These are phyloP conservation scores for Pleurotus cornucopiae DNA, from an alignment of 768 basidiomycete genomes.

Conservation along the genomic window DNA sequence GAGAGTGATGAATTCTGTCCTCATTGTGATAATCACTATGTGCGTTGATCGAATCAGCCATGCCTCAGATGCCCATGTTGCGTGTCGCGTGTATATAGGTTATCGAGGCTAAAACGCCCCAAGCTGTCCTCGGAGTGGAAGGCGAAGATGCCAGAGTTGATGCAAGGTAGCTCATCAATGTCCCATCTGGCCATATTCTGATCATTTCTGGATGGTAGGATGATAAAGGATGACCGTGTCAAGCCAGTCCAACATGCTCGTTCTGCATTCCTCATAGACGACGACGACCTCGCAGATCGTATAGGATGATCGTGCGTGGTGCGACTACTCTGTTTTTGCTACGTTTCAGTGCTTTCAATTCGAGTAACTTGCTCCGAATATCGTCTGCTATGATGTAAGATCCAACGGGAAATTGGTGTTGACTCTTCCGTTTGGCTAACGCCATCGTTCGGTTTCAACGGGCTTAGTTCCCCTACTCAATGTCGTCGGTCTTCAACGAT, in stretches of 20 bases:
- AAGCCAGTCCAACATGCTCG: slow-evolving; percentile 42
- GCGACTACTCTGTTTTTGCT: too few species aligned
- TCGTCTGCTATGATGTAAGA: too few species aligned
- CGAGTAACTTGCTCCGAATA: too few species aligned
- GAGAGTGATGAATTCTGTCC: slow-evolving; percentile 99
- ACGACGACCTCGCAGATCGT: slow-evolving; percentile 40
- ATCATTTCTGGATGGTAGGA: slow-evolving; percentile 37
- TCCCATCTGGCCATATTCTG: background rate
- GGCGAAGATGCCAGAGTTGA: slow-evolving; percentile 90
- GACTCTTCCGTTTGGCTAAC: too few species aligned
- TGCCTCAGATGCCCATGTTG: background rate
- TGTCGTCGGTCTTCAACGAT: too few species aligned
- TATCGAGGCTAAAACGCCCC: slow-evolving; percentile 87
- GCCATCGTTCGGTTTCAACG: too few species aligned
- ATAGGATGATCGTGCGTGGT: slow-evolving; percentile 31
- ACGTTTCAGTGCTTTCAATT: too few species aligned
- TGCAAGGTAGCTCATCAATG: slow-evolving; percentile 54
- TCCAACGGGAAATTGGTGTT: too few species aligned
- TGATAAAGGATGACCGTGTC: slow-evolving; percentile 85
- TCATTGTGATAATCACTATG: slow-evolving; percentile 98
- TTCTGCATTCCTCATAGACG: slow-evolving; percentile 42
- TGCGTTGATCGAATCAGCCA: slow-evolving; percentile 33
- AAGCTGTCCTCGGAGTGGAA: slow-evolving; percentile 81
- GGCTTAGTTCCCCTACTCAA: too few species aligned
- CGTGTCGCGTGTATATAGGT: slow-evolving; percentile 46